Percentiles rank a stretch among this genome's conserved stretches.
Evolutionary conservation across 1,284 basidiomycete species (phyloP).

Genomic region (Marasmius oreades): DNA sequence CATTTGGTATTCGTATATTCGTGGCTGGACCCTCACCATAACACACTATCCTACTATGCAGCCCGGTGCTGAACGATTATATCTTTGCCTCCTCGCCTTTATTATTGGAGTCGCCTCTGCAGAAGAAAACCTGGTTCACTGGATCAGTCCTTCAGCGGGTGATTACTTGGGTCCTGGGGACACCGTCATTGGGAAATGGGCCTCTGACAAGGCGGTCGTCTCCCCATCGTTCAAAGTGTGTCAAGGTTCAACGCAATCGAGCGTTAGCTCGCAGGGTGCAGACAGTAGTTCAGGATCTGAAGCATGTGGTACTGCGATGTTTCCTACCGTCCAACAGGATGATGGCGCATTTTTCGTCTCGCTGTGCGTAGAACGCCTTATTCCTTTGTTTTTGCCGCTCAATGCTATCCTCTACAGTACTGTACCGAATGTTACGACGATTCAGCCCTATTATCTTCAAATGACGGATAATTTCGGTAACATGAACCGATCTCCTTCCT

Average conservation of each 20-base stretch:
- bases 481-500: conserved; percentile 34
- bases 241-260: conserved; percentile 9
- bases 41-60: conserved; percentile 1
- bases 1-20: not conserved
- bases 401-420: conserved; percentile 21
- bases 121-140: conserved; percentile 8
- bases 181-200: conserved; percentile 27
- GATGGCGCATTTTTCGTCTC: conserved; percentile 26
- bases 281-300: conserved; percentile 2
- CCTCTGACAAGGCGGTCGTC: conserved; percentile 16
- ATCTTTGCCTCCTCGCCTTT: not conserved
- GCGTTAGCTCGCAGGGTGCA: conserved; percentile 3
- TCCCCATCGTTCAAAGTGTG: conserved; percentile 27
- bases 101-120: not conserved
- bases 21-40: conserved; percentile 5
- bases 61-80: conserved; percentile 6
- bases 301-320: conserved; percentile 34
- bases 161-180: conserved; percentile 22
- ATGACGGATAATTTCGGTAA: conserved; percentile 40
- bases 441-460: conserved; percentile 29
- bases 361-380: conserved; percentile 20
- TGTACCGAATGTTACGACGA: conserved; percentile 28
- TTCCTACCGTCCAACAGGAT: conserved; percentile 34
- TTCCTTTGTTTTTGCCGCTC: conserved; percentile 7
- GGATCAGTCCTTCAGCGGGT: conserved; percentile 15